phyloP scores from a whole-genome alignment of 176 grass and related monocot species.

The Urochloa ruziziensis region DNA sequence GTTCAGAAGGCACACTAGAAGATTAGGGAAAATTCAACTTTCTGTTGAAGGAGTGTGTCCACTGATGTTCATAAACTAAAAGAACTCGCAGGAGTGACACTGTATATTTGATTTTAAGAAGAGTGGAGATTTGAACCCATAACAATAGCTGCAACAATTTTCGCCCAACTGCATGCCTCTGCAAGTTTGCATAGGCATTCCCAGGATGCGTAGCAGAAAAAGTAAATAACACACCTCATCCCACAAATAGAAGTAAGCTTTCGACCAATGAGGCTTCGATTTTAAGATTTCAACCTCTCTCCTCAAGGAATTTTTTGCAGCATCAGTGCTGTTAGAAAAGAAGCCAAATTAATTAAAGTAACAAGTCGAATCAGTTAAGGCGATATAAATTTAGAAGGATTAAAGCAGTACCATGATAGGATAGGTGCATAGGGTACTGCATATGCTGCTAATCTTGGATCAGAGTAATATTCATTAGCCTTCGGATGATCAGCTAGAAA shows the following conservation, averaged over 20 bases:
- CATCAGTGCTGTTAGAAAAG: constrained; percentile 61
- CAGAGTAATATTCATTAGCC: constrained; percentile 88
- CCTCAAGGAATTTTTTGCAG: constrained; percentile 71
- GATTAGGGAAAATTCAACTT: background rate
- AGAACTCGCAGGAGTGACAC: background rate
- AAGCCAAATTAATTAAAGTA: constrained; percentile 22
- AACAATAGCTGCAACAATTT: background rate
- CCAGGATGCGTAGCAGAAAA: constrained; percentile 21
- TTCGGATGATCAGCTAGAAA: constrained; percentile 92
- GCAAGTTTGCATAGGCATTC: too few relatives aligned
- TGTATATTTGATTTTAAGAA: background rate
- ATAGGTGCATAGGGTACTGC: constrained; percentile 97
- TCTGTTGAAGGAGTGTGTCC: constrained; percentile 15
- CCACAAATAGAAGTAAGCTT: constrained; percentile 99
- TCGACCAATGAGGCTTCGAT: constrained; percentile 77
- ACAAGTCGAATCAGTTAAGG: constrained; percentile 15
- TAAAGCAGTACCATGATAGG: constrained; percentile 66
- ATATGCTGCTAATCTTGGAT: constrained; percentile 96
- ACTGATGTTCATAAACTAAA: background rate
- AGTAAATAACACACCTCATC: constrained; percentile 67
- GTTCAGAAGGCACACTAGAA: constrained; percentile 14
- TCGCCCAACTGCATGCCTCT: background rate
- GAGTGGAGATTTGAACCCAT: background rate
- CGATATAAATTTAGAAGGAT: constrained; percentile 18
- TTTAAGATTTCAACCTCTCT: constrained; percentile 91